Conservation (phyloP, 768 basidiomycete species). For the Phlegmacium glaucopus region DNA sequence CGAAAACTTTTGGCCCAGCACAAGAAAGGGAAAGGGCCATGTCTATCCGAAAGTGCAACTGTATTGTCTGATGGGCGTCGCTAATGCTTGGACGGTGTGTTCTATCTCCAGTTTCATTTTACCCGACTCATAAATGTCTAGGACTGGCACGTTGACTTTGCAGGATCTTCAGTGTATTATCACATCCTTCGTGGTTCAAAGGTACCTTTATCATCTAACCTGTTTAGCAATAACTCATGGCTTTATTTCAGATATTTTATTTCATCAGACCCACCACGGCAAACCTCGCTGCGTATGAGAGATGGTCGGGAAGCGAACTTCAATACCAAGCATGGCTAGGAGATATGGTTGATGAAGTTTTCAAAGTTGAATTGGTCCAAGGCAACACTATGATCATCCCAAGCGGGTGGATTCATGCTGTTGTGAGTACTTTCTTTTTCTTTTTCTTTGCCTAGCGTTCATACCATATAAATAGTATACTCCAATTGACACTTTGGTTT, state of each 20-base stretch:
- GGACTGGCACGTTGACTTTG: conserved; percentile 99
- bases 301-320: conserved; percentile 90
- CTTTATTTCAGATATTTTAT: conserved; percentile 71
- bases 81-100: conserved; percentile 88
- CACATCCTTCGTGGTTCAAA: conserved; percentile 86
- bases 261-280: conserved; percentile 87
- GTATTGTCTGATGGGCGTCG: conserved; percentile 97
- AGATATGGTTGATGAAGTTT: conserved; percentile 88
- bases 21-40: conserved; percentile 68
- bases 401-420: conserved; percentile 97
- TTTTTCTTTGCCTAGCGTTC: neutral
- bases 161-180: conserved; percentile 97
- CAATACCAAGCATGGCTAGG: conserved; percentile 91
- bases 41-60: conserved; percentile 90
- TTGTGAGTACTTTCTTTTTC: conserved; percentile 50
- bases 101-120: neutral
- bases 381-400: conserved; percentile 95
- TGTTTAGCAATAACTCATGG: conserved; percentile 4
- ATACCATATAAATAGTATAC: conserved; percentile 67
- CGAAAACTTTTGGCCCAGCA: conserved; percentile 89
- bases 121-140: conserved; percentile 24
- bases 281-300: conserved; percentile 87
- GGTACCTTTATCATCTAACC: conserved; percentile 36
- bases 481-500: conserved; percentile 88
- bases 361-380: conserved; percentile 69